These are phyloP conservation scores for Biscutella laevigata DNA, from an alignment of 441 rosid species.

Conservation along the genomic window DNA sequence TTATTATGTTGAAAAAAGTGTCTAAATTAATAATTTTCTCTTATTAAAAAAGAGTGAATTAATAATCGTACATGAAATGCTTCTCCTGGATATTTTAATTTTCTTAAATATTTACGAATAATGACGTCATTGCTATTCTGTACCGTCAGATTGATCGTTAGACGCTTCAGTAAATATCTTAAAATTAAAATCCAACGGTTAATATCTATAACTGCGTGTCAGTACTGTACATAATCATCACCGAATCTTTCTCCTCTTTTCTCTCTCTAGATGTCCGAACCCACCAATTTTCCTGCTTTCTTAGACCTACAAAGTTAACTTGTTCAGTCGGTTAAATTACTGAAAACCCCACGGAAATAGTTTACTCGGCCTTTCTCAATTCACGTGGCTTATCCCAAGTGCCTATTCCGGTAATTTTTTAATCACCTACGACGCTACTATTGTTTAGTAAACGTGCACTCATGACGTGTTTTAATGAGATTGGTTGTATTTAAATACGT, in stretches of 20 bases:
- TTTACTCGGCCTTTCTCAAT: constrained; percentile 6
- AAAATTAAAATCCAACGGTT: constrained; percentile 19
- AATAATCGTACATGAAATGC: too few relatives aligned
- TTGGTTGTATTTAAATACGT: background rate
- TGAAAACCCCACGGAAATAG: background rate
- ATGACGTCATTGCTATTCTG: background rate
- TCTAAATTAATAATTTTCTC: too few relatives aligned
- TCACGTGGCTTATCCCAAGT: constrained; percentile 6
- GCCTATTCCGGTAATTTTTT: background rate
- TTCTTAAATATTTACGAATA: too few relatives aligned
- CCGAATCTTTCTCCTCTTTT: constrained; percentile 23
- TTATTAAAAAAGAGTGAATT: too few relatives aligned
- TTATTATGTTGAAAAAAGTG: too few relatives aligned
- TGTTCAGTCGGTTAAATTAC: constrained; percentile 16
- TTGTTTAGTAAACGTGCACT: background rate
- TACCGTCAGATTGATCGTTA: constrained; percentile 25
- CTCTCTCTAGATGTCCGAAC: constrained; percentile 26
- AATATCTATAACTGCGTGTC: background rate
- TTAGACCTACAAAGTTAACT: constrained; percentile 16
- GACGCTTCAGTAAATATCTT: constrained; percentile 22
- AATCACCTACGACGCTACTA: constrained; percentile 6
- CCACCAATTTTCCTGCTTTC: constrained; percentile 9
- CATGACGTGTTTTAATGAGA: background rate
- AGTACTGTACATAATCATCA: constrained; percentile 6
- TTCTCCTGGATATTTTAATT: too few relatives aligned